Evolutionary conservation across 805 yeast genomes (phyloP).

Genomic region (Ogataea neopini): DNA sequence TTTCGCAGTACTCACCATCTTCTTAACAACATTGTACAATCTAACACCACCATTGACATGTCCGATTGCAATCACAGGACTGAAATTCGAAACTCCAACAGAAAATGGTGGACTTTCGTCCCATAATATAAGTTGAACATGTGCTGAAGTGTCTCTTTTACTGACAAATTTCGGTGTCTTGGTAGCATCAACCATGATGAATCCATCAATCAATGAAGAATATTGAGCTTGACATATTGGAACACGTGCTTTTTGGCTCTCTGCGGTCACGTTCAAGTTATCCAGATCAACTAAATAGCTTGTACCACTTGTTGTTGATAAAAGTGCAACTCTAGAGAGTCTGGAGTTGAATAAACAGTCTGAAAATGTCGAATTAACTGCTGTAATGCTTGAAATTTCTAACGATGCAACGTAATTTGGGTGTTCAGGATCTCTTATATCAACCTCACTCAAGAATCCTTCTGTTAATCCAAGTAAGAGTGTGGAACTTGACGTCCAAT

Average conservation of each 20-base stretch:
- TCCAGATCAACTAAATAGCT: slow-evolving; percentile 25
- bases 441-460: slow-evolving; percentile 33
- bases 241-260: slow-evolving; percentile 15
- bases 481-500: slow-evolving; percentile 31
- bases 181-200: slow-evolving; percentile 20
- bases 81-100: slow-evolving; percentile 18
- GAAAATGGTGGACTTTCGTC: slow-evolving; percentile 22
- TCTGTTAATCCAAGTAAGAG: slow-evolving; percentile 29
- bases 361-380: slow-evolving; percentile 25
- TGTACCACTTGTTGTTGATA: slow-evolving; percentile 23
- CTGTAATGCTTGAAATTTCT: slow-evolving; percentile 24
- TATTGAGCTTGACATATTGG: slow-evolving; percentile 19
- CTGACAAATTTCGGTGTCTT: slow-evolving; percentile 20
- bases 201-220: slow-evolving; percentile 26
- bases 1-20: slow-evolving; percentile 17
- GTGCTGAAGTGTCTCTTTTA: slow-evolving; percentile 22
- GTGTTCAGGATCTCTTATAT: slow-evolving; percentile 18
- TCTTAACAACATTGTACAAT: slow-evolving; percentile 19
- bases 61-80: slow-evolving; percentile 20
- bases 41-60: slow-evolving; percentile 22
- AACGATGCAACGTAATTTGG: slow-evolving; percentile 30
- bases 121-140: slow-evolving; percentile 12
- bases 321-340: slow-evolving; percentile 15
- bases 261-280: slow-evolving; percentile 17
- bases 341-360: slow-evolving; percentile 17